Conservation (phyloP, 176 grass and related monocot genomes). For the Carex kokanica region DNA sequence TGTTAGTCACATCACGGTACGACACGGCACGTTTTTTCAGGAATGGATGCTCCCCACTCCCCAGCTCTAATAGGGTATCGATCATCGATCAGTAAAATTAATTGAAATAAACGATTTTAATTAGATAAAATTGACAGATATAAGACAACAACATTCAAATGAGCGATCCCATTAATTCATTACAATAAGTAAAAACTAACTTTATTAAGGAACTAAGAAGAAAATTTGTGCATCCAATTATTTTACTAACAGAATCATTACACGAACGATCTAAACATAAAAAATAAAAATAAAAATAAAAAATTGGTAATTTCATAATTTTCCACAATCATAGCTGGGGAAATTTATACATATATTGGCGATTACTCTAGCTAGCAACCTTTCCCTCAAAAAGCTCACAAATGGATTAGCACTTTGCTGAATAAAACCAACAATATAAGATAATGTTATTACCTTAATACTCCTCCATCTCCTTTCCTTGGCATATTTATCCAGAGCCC, state of each 20-base stretch:
- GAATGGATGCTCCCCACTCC: too few species aligned
- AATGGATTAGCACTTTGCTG: constrained; percentile 33
- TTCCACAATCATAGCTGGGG: background rate
- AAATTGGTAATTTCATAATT: background rate
- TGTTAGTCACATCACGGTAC: too few species aligned
- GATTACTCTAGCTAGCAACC: background rate
- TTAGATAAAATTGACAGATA: background rate
- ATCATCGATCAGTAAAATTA: background rate
- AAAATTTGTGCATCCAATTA: background rate
- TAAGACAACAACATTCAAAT: background rate
- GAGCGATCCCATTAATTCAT: background rate
- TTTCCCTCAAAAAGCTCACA: constrained; percentile 44
- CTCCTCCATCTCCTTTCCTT: constrained; percentile 60
- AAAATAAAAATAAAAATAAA: background rate
- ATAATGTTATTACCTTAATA: constrained; percentile 29
- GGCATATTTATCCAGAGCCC: constrained; percentile 38
- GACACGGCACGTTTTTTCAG: too few species aligned
- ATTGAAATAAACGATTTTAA: background rate
- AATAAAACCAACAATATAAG: constrained; percentile 40
- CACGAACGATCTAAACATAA: background rate
- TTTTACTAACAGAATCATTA: background rate
- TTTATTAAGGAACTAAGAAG: background rate
- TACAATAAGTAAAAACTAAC: background rate
- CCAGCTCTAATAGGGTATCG: too few species aligned
- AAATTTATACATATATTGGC: background rate